Percentiles rank a stretch among this genome's conserved stretches.
These are phyloP conservation scores for Claviceps digitariae DNA, from an alignment of 2,329 filamentous ascomycete species.

Conservation along the genomic window DNA sequence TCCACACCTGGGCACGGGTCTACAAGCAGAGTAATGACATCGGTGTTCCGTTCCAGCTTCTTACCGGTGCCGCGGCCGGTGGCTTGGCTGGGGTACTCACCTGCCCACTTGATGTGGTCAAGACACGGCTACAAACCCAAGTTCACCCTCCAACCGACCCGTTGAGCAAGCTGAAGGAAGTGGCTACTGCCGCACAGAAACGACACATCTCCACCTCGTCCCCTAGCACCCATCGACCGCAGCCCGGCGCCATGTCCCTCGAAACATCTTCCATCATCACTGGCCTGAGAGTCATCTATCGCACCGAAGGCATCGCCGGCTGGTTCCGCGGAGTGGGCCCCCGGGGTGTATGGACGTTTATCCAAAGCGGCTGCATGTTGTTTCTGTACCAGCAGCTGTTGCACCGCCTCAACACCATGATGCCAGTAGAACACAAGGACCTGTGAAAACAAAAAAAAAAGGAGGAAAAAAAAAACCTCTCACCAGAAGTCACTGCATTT, in stretches of 20 bases:
- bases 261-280: slow-evolving; percentile 82
- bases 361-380: slow-evolving; percentile 93
- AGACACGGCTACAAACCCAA: slow-evolving; percentile 92
- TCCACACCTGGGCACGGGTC: slow-evolving; percentile 64
- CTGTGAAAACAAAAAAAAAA: slow-evolving; percentile 6
- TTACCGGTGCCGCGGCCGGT: slow-evolving; percentile 81
- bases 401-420: slow-evolving; percentile 52
- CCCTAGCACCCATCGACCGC: slow-evolving; percentile 68
- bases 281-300: slow-evolving; percentile 77
- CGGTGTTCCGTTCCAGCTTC: slow-evolving; percentile 68
- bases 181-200: slow-evolving; percentile 38
- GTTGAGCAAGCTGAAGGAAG: slow-evolving; percentile 16
- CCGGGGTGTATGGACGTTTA: slow-evolving; percentile 88
- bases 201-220: slow-evolving; percentile 81
- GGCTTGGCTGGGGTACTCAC: slow-evolving; percentile 89
- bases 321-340: slow-evolving; percentile 95
- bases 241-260: slow-evolving; percentile 64
- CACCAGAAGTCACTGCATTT: neutral
- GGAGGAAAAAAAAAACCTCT: neutral
- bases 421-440: slow-evolving; percentile 18
- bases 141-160: slow-evolving; percentile 32
- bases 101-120: slow-evolving; percentile 92
- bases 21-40: slow-evolving; percentile 76
- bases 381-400: slow-evolving; percentile 86
- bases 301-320: slow-evolving; percentile 72